Percentiles rank a stretch among this genome's conserved stretches.
phyloP scores from a whole-genome alignment of 2,329 filamentous ascomycete species.

The Hypocrella siamensis region DNA sequence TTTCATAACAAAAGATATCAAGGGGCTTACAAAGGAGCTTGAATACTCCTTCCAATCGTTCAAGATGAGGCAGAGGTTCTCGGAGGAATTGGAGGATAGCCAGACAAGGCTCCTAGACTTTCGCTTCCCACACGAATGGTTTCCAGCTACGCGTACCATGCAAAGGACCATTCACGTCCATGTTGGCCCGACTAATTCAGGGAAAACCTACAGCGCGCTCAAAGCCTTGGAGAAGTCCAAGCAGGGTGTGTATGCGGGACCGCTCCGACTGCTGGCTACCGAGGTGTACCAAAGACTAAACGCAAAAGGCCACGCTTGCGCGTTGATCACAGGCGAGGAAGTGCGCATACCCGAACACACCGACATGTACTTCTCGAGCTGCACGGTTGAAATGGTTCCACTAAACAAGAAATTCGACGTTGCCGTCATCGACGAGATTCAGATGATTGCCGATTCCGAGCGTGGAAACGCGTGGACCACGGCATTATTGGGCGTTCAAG shows the following conservation, averaged over 20 bases:
- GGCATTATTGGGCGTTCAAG: conserved; percentile 73
- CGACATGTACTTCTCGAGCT: conserved; percentile 53
- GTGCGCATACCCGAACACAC: conserved; percentile 48
- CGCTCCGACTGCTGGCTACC: conserved; percentile 74
- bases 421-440: conserved; percentile 94
- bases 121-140: conserved; percentile 87
- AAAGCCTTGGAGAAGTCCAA: conserved; percentile 65
- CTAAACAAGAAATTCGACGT: conserved; percentile 54
- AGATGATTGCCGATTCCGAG: conserved; percentile 74
- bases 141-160: conserved; percentile 62
- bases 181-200: conserved; percentile 93
- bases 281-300: conserved; percentile 85
- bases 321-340: conserved; percentile 84
- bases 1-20: conserved; percentile 36
- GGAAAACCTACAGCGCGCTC: conserved; percentile 91
- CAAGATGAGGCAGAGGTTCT: conserved; percentile 40
- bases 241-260: conserved; percentile 78
- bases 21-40: conserved; percentile 40
- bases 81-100: conserved; percentile 35
- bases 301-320: conserved; percentile 61
- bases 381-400: conserved; percentile 81
- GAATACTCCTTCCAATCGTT: conserved; percentile 54
- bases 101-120: conserved; percentile 63
- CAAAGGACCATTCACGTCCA: conserved; percentile 81
- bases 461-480: conserved; percentile 93